Evolutionary conservation across 2,329 filamentous ascomycete species (phyloP), one percentile per base, ranked within the genome.

Genomic region (Cladobotryum mycophilum): DNA sequence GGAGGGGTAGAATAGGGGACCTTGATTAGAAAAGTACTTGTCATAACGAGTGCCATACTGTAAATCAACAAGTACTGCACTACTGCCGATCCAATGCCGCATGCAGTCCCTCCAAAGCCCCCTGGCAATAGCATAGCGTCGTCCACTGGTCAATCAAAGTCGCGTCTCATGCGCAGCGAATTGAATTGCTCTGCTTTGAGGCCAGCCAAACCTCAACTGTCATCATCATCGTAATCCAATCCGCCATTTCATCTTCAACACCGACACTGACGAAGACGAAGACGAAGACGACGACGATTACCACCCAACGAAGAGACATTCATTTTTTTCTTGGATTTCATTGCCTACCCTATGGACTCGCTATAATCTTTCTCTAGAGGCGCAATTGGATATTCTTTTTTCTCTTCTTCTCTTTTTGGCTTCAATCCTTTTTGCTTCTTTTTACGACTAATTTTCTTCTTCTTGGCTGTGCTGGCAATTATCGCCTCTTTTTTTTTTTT

Each of bases 11-110:
- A 30, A 30, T 30, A 30, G 25, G 25, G 25, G 25, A 30, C 25
- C 25, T 8, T 30, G 25, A 6, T 30, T 30, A 30, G 25, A 30
- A 6, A 8, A 2, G 25, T 30, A 30, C 25, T 30, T 11, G 8
- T 6, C 20, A 20, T 5, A 20, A 3, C 20, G 3, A 20, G 20
- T 20, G 3, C 20, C 5, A 3, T 20, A 30, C 2, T 2, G 25
- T 11, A 6, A 30, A 11, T 30, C 8, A 8, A 11, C 17, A 51
- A 17, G 48, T 51, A 51, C 18, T 18, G 6, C 18, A 2, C 37
- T 51, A 51, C 36, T 44, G 43, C 25, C 48, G 30, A 51, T 47
- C 41, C 15, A 37, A 51, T 46, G 6, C 48, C 12, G 48, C 9
- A 30, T 30, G 2, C 6, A 30, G 8, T 30, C 25, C 25, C 9